These are phyloP conservation scores for Aureobasidium sp. DNA, from an alignment of 2,329 filamentous ascomycete species.

Conservation along the genomic window DNA sequence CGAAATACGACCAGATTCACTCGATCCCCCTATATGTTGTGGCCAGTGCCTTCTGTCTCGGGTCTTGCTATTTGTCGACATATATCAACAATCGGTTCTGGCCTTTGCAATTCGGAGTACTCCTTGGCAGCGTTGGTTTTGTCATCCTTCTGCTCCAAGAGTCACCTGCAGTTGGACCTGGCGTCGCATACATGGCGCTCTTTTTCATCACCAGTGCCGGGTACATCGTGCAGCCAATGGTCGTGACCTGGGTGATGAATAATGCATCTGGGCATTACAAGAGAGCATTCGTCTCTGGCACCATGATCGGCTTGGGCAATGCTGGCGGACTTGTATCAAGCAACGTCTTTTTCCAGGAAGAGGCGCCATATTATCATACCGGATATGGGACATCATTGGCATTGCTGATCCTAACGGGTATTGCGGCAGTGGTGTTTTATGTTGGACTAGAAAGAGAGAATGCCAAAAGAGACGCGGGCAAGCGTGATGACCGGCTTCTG, in stretches of 20 bases:
- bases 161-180: conserved; percentile 29
- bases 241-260: conserved; percentile 51
- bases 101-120: conserved; percentile 47
- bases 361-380: conserved; percentile 34
- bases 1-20: conserved; percentile 20
- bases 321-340: conserved; percentile 44
- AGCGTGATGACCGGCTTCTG: conserved; percentile 38
- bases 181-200: conserved; percentile 48
- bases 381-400: conserved; percentile 45
- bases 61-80: conserved; percentile 45
- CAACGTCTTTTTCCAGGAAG: conserved; percentile 44
- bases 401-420: conserved; percentile 39
- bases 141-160: conserved; percentile 46
- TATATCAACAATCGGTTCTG: conserved; percentile 44
- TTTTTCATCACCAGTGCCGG: conserved; percentile 49
- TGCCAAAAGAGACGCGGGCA: conserved; percentile 39
- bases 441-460: conserved; percentile 40
- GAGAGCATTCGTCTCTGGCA: conserved; percentile 43
- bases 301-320: conserved; percentile 48
- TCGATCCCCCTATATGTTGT: conserved; percentile 35
- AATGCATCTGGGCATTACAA: conserved; percentile 54
- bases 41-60: conserved; percentile 33
- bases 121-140: conserved; percentile 48
- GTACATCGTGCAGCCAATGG: conserved; percentile 49
- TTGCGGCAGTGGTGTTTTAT: conserved; percentile 36